A percentile compares a stretch with the other conserved stretches of the same genome.
phyloP scores from a whole-genome alignment of 192 early-diverging fungal species.

The Backusella australiensis region DNA sequence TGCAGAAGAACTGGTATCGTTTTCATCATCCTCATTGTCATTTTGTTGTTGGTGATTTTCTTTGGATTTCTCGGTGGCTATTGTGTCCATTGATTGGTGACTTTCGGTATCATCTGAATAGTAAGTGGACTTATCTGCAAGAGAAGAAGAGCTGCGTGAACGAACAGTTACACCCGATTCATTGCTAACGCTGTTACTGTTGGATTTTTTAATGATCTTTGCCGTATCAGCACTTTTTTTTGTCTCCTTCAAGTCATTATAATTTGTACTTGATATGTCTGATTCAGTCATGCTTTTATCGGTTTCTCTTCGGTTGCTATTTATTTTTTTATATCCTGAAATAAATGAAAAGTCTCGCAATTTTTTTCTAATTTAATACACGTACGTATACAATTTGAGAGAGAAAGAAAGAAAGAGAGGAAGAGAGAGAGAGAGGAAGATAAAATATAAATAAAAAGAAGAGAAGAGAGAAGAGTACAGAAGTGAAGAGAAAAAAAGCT shows the following conservation, averaged over 20 bases:
- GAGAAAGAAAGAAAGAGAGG: background rate
- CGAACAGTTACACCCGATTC: background rate
- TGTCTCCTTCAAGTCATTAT: background rate
- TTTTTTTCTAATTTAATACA: too few species aligned
- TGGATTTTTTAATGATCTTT: background rate
- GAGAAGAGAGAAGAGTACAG: background rate
- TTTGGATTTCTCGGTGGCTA: background rate
- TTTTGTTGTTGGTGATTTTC: background rate
- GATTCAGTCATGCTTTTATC: background rate
- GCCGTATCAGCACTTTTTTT: background rate
- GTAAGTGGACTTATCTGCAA: constrained; percentile 1
- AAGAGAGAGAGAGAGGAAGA: background rate
- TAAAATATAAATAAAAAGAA: background rate
- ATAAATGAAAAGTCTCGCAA: background rate
- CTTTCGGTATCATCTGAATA: background rate
- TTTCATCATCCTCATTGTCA: background rate
- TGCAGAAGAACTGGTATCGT: background rate
- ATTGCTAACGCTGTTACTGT: background rate
- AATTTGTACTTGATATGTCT: background rate
- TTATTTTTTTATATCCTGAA: background rate
- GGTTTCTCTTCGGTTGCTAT: too few species aligned
- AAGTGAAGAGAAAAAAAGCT: background rate
- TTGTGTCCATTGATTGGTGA: background rate
- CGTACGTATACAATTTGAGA: background rate
- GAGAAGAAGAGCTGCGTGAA: background rate